These are phyloP conservation scores for Nepenthes gracilis DNA, from an alignment of 148 eudicot genomes.

Conservation along the genomic window DNA sequence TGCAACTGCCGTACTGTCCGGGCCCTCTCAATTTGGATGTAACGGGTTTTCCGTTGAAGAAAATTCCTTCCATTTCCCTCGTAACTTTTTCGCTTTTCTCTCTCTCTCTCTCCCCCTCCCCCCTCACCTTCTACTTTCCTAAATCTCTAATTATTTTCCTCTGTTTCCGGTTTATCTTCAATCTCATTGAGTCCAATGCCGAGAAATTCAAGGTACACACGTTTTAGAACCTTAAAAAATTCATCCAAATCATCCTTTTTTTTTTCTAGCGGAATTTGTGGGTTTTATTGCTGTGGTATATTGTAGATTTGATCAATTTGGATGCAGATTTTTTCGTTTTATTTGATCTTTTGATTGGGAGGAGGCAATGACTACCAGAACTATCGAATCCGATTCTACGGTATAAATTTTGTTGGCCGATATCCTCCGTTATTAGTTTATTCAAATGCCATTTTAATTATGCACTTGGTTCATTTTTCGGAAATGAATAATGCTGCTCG, in stretches of 20 bases:
- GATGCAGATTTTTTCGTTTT: conserved; percentile 12
- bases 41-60: conserved; percentile 30
- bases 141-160: too few species aligned
- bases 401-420: too few species aligned
- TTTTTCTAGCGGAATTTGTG: neutral
- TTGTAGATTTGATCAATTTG: conserved; percentile 5
- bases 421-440: conserved; percentile 15
- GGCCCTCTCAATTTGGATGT: conserved; percentile 37
- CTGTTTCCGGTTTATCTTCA: neutral
- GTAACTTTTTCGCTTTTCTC: conserved; percentile 11
- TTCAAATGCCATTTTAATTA: neutral
- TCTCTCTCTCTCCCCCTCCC: conserved; percentile 9
- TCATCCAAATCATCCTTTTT: neutral
- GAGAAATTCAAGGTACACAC: conserved; percentile 10
- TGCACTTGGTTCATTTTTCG: neutral
- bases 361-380: conserved; percentile 21
- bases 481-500: neutral
- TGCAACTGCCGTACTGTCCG: conserved; percentile 20
- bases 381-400: conserved; percentile 11
- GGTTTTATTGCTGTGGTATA: conserved; percentile 2
- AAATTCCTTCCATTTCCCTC: neutral
- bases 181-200: conserved; percentile 1
- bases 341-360: conserved; percentile 13
- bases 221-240: too few species aligned
- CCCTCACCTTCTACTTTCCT: conserved; percentile 2